Evolutionary conservation across 805 yeast species (phyloP).

Genomic region (Candida schatavii): DNA sequence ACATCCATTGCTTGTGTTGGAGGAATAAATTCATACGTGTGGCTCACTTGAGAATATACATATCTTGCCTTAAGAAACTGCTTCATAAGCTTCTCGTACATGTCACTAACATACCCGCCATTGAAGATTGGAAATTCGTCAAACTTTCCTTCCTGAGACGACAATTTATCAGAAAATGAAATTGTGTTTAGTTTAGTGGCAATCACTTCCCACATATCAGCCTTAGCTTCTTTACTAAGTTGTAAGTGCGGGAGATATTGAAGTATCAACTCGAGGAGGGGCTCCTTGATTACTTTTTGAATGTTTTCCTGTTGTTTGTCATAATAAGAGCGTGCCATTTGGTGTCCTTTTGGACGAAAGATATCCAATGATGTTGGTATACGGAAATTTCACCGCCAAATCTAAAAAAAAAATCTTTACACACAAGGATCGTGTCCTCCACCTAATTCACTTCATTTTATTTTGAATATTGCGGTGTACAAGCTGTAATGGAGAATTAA

Average conservation of each 20-base stretch:
- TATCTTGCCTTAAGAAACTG: constrained; percentile 9
- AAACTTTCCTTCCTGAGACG: constrained; percentile 4
- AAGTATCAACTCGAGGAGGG: constrained; percentile 26
- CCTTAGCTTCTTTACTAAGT: constrained; percentile 17
- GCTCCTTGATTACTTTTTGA: constrained; percentile 20
- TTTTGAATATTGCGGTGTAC: too few relatives aligned
- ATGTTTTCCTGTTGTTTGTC: constrained; percentile 23
- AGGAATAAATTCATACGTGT: neutral
- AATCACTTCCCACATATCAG: constrained; percentile 32
- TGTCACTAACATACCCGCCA: constrained; percentile 22
- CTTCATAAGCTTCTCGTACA: constrained; percentile 15
- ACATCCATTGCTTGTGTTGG: constrained; percentile 2
- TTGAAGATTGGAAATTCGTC: constrained; percentile 25
- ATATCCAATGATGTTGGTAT: too few relatives aligned
- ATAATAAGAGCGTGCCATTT: constrained; percentile 20
- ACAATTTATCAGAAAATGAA: constrained; percentile 14
- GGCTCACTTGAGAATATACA: neutral
- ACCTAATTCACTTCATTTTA: too few relatives aligned
- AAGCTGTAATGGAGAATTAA: too few relatives aligned
- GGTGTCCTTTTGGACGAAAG: too few relatives aligned
- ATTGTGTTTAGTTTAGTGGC: constrained; percentile 29
- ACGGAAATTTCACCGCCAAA: too few relatives aligned
- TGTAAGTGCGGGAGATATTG: constrained; percentile 32
- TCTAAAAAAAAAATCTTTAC: too few relatives aligned
- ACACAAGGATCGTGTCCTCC: too few relatives aligned